Percentiles rank a stretch among this genome's conserved stretches.
These are phyloP conservation scores for Carallia pectinifolia DNA, from an alignment of 345 rosid genomes.

Conservation along the genomic window DNA sequence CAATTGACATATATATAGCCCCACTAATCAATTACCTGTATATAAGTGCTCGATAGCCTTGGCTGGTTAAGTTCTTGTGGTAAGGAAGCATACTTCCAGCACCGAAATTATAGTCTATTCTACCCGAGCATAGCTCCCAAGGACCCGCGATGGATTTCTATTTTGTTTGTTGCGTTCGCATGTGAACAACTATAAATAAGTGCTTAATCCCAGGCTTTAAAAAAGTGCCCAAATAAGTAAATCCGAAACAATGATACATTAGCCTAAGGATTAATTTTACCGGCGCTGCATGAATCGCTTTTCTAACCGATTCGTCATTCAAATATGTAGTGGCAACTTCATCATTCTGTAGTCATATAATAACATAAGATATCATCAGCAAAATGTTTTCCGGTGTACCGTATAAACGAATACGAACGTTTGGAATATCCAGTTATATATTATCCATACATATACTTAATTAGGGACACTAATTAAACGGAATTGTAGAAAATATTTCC, in stretches of 20 bases:
- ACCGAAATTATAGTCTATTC: constrained; percentile 19
- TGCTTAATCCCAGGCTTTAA: not conserved
- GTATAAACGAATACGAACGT: no score
- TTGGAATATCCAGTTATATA: no score
- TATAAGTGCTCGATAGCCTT: constrained; percentile 52
- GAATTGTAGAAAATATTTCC: no score
- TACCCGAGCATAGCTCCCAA: constrained; percentile 48
- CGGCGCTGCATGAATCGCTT: constrained; percentile 49
- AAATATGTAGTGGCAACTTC: constrained; percentile 44
- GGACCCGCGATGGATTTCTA: constrained; percentile 31
- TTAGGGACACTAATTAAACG: no score
- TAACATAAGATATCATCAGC: no score
- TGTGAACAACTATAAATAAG: not conserved
- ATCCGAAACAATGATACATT: no score
- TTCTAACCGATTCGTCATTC: constrained; percentile 46
- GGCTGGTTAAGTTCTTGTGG: constrained; percentile 45
- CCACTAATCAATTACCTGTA: constrained; percentile 34
- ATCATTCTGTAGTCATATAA: constrained; percentile 29
- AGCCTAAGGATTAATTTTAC: constrained; percentile 16
- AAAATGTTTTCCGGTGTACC: no score
- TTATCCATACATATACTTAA: no score
- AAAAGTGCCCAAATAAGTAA: no score
- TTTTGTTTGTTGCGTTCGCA: not conserved
- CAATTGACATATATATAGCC: no score
- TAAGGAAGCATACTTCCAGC: constrained; percentile 49